Evolutionary conservation across 1,284 basidiomycete genomes (phyloP).

Genomic region (Mycosarcoma maydis): DNA sequence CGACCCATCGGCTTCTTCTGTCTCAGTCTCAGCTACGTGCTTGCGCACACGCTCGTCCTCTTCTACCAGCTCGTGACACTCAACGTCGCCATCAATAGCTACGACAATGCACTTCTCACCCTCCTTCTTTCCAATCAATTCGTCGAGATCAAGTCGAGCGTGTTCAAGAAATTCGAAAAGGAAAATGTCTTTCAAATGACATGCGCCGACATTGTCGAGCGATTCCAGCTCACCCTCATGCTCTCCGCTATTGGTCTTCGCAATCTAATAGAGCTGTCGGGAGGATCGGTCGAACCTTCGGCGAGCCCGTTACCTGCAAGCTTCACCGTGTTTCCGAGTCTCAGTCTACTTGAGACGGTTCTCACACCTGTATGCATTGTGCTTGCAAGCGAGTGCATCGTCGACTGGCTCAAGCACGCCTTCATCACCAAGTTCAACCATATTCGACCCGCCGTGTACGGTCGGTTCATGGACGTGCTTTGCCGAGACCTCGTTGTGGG

Average conservation of each 20-base stretch:
- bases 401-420: conserved; percentile 99
- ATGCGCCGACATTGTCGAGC: conserved; percentile 87
- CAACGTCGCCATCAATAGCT: conserved; percentile 98
- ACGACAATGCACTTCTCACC: conserved; percentile 93
- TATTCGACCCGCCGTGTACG: conserved; percentile 93
- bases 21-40: conserved; percentile 82
- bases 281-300: conserved; percentile 66
- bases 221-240: conserved; percentile 93
- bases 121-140: conserved; percentile 97
- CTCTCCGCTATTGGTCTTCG: conserved; percentile 89
- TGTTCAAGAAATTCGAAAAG: conserved; percentile 99
- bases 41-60: conserved; percentile 87
- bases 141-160: conserved; percentile 97
- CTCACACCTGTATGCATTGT: conserved; percentile 93
- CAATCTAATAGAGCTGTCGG: conserved; percentile 93
- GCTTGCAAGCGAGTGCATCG: conserved; percentile 87
- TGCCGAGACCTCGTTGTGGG: conserved; percentile 90
- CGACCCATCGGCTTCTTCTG: conserved; percentile 86
- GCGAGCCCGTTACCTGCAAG: conserved; percentile 73
- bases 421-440: conserved; percentile 95
- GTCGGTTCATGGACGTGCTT: conserved; percentile 92
- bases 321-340: conserved; percentile 67
- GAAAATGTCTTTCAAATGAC: conserved; percentile 99
- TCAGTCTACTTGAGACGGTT: conserved; percentile 79
- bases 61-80: conserved; percentile 94